Conservation (phyloP, 2,329 filamentous ascomycete genomes). For the Thelonectria rubi region DNA sequence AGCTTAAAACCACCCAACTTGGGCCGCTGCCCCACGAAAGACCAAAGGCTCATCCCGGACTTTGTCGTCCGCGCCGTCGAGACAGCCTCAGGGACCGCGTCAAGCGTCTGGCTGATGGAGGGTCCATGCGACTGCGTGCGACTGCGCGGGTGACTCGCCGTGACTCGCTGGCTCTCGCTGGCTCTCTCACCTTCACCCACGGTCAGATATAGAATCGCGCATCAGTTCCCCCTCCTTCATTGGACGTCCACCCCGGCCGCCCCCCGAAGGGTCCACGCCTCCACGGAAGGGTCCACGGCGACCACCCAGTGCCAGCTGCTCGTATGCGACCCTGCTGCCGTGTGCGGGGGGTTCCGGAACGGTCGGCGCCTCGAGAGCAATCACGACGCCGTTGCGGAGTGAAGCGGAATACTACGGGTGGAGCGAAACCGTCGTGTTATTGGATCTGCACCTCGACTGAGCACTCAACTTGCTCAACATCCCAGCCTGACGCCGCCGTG, state of each 20-base stretch:
- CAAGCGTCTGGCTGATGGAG: slow-evolving; percentile 7
- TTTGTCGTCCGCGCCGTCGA: slow-evolving; percentile 29
- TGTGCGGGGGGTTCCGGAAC: slow-evolving; percentile 30
- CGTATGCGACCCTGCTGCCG: slow-evolving; percentile 27
- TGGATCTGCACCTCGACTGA: slow-evolving; percentile 24
- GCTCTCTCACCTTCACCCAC: background rate
- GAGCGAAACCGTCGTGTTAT: slow-evolving; percentile 19
- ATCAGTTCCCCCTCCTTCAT: slow-evolving; percentile 8
- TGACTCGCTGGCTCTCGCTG: background rate
- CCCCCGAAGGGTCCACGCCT: slow-evolving; percentile 16
- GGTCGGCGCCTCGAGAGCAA: slow-evolving; percentile 27
- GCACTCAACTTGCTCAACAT: slow-evolving; percentile 27
- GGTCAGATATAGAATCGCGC: slow-evolving; percentile 2
- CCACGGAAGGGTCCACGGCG: slow-evolving; percentile 29
- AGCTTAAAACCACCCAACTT: slow-evolving; percentile 42
- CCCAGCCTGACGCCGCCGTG: slow-evolving; percentile 13
- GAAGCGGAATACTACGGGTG: slow-evolving; percentile 28
- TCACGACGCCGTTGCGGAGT: slow-evolving; percentile 23
- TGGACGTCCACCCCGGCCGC: slow-evolving; percentile 22
- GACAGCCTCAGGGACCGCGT: slow-evolving; percentile 13
- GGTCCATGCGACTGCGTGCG: no score
- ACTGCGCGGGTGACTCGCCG: background rate
- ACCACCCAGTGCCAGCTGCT: slow-evolving; percentile 25
- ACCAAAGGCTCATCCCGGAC: background rate
- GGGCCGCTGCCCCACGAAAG: slow-evolving; percentile 26